Base-by-base conservation (phyloP, 208 protist species). In the Strigomonas galati region DNA sequence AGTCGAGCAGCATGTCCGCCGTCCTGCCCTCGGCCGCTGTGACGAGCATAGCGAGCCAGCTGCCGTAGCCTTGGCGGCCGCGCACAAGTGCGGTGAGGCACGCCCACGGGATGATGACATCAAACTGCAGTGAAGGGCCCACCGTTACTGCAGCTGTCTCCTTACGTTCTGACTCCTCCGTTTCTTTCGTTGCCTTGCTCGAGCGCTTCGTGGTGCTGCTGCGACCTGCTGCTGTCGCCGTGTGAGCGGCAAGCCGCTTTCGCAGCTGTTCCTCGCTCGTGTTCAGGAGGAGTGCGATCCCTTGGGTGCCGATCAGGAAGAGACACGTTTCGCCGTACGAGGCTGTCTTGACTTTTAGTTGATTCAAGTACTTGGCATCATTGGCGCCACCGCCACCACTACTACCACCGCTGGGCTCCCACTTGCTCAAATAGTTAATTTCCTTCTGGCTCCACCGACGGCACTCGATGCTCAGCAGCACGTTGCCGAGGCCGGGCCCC, bases 1-100 rank as follows among this genome's bases (percentile, higher is more conserved):
- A 44, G 59, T 71, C 60, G 4, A 85, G 32, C 57, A 85, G 64
- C 55, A 79, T 60, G 66, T 89, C 83, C 55, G 61, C 51, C 0
- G 68, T 52, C 30, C 78, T 64, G 15, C 63, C 55, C 4, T 37
- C 55, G 28, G 5, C 30, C 27, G 21, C 28, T 27, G 24, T 83
- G 53, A 82, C 78, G 40, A 87, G 30, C 26, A 68, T 76, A 2
- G 84, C 73, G 9, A 85, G 68, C 7, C 79, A 54, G n/a, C 67
- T 69, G 51, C 71, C 74, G 27, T 82, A 43, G 12, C 21, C 51
- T 30, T 62, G 51, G 63, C 76, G 63, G 72, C 81, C 82, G 7
- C 73, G 74, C 55, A 87, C 68, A 35, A 87, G 46, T 23, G 74
- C 84, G 23, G 62, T 61, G 28, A 89, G 63, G 37, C 76, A 65